These are phyloP conservation scores for Lavandula angustifolia DNA, from an alignment of 257 asterid species.

Conservation along the genomic window DNA sequence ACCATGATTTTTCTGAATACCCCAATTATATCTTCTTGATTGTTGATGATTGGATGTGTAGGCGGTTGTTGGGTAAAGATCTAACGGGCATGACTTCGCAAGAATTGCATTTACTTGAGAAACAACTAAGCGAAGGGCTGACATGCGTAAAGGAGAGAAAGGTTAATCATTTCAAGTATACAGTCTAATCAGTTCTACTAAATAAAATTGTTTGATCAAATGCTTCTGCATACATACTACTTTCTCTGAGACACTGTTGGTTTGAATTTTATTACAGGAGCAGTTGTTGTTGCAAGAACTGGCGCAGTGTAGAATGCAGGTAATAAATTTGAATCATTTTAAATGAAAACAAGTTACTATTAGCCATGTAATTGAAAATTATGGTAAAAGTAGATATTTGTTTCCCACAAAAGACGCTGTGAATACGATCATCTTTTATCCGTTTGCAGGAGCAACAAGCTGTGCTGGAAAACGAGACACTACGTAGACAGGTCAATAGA, in stretches of 20 bases:
- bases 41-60: conserved; percentile 28
- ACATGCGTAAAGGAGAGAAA: conserved; percentile 61
- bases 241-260: conserved; percentile 10
- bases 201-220: not conserved
- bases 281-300: conserved; percentile 52
- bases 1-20: not conserved
- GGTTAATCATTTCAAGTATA: conserved; percentile 40
- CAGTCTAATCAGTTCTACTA: conserved; percentile 7
- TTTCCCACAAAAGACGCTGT: not conserved
- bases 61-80: conserved; percentile 72
- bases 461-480: conserved; percentile 51
- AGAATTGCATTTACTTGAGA: conserved; percentile 59
- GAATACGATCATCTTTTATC: not conserved
- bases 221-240: not conserved
- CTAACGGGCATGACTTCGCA: conserved; percentile 48
- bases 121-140: conserved; percentile 60
- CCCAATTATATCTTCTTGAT: not conserved
- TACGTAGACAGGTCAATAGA: conserved; percentile 54
- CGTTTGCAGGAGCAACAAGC: conserved; percentile 53
- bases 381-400: no score
- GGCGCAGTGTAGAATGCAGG: conserved; percentile 48
- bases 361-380: not conserved
- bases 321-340: conserved; percentile 18
- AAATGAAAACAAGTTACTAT: no score
- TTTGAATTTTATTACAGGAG: conserved; percentile 45